Evolutionary conservation across 2,329 filamentous ascomycete species (phyloP).

Genomic region (Aspergillus aculeatus): DNA sequence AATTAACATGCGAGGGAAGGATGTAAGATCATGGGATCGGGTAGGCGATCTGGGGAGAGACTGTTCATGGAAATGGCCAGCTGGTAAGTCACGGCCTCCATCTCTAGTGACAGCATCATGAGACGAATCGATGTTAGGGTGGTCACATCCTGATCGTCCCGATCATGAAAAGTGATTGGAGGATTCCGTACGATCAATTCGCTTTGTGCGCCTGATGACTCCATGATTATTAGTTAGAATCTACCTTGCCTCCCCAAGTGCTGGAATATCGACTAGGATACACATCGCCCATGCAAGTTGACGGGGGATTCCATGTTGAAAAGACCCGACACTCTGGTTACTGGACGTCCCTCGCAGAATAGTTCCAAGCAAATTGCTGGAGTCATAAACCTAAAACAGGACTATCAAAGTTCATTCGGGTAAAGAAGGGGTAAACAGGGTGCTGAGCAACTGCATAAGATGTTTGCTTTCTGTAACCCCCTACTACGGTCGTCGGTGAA

Average conservation of each 20-base stretch:
- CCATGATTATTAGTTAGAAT: neutral
- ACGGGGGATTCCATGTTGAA: constrained; percentile 9
- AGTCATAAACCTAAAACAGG: neutral
- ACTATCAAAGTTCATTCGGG: neutral
- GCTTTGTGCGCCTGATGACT: neutral
- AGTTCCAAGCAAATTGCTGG: neutral
- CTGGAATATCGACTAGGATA: neutral
- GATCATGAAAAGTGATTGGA: neutral
- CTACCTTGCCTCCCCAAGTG: neutral
- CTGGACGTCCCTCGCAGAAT: constrained; percentile 6
- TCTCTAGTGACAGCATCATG: neutral
- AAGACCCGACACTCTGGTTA: constrained; percentile 22
- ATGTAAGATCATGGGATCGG: neutral
- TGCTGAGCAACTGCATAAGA: neutral
- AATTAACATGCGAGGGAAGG: neutral
- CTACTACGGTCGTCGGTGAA: too few relatives aligned
- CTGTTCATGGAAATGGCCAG: neutral
- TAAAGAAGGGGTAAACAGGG: neutral
- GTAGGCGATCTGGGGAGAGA: neutral
- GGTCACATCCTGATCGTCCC: neutral
- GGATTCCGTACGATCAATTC: neutral
- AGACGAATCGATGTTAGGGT: neutral
- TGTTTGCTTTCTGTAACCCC: neutral
- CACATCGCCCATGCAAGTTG: constrained; percentile 1
- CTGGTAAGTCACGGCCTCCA: neutral